Evolutionary conservation across 345 rosid species (phyloP).

Genomic region (Melastoma malabathricum): DNA sequence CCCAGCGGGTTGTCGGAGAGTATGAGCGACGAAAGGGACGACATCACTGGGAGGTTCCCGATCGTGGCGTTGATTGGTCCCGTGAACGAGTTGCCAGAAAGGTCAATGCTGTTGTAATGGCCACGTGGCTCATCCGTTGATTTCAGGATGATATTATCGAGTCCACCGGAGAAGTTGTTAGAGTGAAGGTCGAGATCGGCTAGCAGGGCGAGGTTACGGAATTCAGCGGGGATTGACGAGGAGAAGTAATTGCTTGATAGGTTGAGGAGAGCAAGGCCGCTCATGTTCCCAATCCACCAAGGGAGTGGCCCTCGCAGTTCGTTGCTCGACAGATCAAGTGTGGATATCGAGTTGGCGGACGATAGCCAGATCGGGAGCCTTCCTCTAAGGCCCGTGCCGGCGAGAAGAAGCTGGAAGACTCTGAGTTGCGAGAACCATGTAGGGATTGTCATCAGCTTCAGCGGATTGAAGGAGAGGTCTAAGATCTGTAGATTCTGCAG

Average conservation of each 20-base stretch:
- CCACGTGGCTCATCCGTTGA: slow-evolving; percentile 28
- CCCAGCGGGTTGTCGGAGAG: slow-evolving; percentile 27
- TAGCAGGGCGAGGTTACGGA: slow-evolving; percentile 36
- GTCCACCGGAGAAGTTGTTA: slow-evolving; percentile 27
- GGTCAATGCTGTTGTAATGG: slow-evolving; percentile 34
- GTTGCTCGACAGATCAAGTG: slow-evolving; percentile 44
- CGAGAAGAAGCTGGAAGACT: slow-evolving; percentile 26
- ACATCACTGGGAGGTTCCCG: slow-evolving; percentile 26
- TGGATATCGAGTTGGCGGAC: slow-evolving; percentile 24
- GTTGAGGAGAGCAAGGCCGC: slow-evolving; percentile 35
- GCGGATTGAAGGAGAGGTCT: slow-evolving; percentile 43
- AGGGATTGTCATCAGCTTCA: slow-evolving; percentile 22
- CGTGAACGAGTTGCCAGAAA: slow-evolving; percentile 27
- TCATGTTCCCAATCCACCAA: slow-evolving; percentile 40
- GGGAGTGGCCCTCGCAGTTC: slow-evolving; percentile 32
- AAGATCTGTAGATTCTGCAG: slow-evolving; percentile 29
- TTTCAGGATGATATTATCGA: slow-evolving; percentile 25
- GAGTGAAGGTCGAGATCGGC: slow-evolving; percentile 60
- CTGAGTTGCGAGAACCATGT: slow-evolving; percentile 25
- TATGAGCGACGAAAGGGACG: slow-evolving; percentile 23
- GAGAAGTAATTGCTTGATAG: slow-evolving; percentile 32
- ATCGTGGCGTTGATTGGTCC: slow-evolving; percentile 26
- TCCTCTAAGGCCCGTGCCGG: slow-evolving; percentile 33
- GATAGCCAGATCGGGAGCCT: slow-evolving; percentile 32
- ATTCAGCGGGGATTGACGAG: slow-evolving; percentile 33